Evolutionary conservation across 345 rosid genomes (phyloP).

Genomic region (Barbarea vulgaris): DNA sequence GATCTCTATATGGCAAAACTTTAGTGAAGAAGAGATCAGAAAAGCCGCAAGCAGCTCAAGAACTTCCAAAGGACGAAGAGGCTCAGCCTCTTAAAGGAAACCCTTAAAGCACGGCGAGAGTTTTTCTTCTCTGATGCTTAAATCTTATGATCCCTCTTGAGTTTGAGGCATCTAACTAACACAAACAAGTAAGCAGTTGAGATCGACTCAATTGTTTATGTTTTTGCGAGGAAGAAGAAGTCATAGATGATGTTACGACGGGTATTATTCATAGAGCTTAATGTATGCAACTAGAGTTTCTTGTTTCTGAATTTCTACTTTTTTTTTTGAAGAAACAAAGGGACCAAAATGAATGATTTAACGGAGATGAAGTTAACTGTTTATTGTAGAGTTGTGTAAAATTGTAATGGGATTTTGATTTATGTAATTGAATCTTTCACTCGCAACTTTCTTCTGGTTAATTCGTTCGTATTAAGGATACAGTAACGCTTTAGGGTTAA

Average conservation of each 20-base stretch:
- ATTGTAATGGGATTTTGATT: neutral
- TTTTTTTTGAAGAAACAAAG: neutral
- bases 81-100: slow-evolving; percentile 44
- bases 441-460: too few species aligned
- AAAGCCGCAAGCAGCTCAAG: slow-evolving; percentile 46
- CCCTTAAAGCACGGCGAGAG: slow-evolving; percentile 30
- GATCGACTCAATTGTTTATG: neutral
- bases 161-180: slow-evolving; percentile 9
- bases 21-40: slow-evolving; percentile 48
- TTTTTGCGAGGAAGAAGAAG: neutral
- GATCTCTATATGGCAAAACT: slow-evolving; percentile 68
- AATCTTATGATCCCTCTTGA: neutral
- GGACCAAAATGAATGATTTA: neutral
- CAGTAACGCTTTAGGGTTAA: too few species aligned
- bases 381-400: slow-evolving; percentile 20
- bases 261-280: neutral
- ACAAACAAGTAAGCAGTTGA: slow-evolving; percentile 22
- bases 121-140: slow-evolving; percentile 1
- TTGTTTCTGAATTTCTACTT: neutral
- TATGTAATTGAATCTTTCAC: too few species aligned
- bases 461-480: too few species aligned
- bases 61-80: slow-evolving; percentile 43
- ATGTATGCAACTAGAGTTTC: neutral
- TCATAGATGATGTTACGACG: neutral
- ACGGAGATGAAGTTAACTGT: neutral